A percentile compares a stretch with the other conserved stretches of the same genome.
Conservation (phyloP, 2,329 filamentous ascomycete genomes). For the Cytospora schulzeri region DNA sequence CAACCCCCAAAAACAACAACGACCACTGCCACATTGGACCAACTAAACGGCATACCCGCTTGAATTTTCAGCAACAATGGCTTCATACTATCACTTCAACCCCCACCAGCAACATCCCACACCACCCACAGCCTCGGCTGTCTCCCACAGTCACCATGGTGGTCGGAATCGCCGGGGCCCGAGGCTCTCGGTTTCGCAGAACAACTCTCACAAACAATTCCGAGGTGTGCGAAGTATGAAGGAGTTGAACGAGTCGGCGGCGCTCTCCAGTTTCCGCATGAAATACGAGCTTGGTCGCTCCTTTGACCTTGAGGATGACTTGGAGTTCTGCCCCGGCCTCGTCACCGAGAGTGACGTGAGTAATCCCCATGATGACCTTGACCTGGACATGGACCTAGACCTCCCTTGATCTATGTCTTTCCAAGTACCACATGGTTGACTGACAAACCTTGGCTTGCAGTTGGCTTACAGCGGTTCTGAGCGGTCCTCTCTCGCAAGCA, state of each 20-base stretch:
- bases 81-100: constrained; percentile 66
- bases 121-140: constrained; percentile 53
- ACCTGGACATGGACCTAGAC: constrained; percentile 18
- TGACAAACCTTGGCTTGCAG: constrained; percentile 49
- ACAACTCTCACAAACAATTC: constrained; percentile 77
- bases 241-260: constrained; percentile 78
- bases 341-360: constrained; percentile 92
- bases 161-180: constrained; percentile 84
- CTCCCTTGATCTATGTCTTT: not conserved
- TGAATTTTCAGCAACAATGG: constrained; percentile 46
- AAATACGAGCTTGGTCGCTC: constrained; percentile 90
- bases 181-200: constrained; percentile 77
- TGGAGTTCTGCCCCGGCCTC: constrained; percentile 91
- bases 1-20: constrained; percentile 6
- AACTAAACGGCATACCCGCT: not conserved
- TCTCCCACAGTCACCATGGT: constrained; percentile 77
- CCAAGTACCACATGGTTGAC: constrained; percentile 16
- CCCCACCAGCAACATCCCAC: constrained; percentile 60
- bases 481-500: constrained; percentile 91
- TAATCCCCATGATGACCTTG: constrained; percentile 34
- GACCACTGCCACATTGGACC: not conserved
- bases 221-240: constrained; percentile 84
- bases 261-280: constrained; percentile 76
- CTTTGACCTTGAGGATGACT: constrained; percentile 93
- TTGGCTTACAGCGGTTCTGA: constrained; percentile 60